Evolutionary conservation across 495 filamentous ascomycete genomes (phyloP).

Genomic region (Aspergillus incahuasiensis): DNA sequence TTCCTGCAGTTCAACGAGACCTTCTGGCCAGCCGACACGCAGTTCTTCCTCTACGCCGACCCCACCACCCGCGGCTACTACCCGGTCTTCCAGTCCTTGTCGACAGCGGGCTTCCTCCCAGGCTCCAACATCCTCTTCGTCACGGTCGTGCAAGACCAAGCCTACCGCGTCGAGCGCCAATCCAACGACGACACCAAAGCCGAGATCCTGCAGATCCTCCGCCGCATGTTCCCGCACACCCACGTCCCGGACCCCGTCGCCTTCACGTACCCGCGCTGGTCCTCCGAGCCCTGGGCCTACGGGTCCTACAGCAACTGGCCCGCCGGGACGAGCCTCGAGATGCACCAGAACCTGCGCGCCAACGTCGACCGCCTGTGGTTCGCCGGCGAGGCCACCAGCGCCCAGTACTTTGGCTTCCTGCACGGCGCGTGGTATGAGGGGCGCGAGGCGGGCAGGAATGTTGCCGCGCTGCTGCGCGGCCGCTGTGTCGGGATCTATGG

Average conservation of each 20-base stretch:
- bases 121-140: conserved; percentile 66
- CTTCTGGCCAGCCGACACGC: conserved; percentile 64
- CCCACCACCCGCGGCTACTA: conserved; percentile 61
- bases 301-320: conserved; percentile 77
- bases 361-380: conserved; percentile 63
- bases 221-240: conserved; percentile 59
- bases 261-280: conserved; percentile 72
- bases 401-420: conserved; percentile 67
- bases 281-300: conserved; percentile 57
- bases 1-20: conserved; percentile 68
- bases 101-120: conserved; percentile 53
- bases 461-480: conserved; percentile 36
- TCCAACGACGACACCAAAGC: conserved; percentile 54
- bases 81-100: conserved; percentile 66
- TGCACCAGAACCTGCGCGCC: conserved; percentile 70
- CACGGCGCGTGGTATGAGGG: conserved; percentile 66
- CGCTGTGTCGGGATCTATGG: not conserved
- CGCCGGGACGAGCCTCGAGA: conserved; percentile 56
- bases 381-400: conserved; percentile 67
- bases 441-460: conserved; percentile 44
- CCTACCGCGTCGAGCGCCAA: conserved; percentile 63
- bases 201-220: conserved; percentile 58
- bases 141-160: conserved; percentile 57
- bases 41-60: conserved; percentile 70
- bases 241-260: conserved; percentile 61